These are phyloP conservation scores for Crithidia fasciculata DNA, from an alignment of 208 protist genomes.

Conservation along the genomic window DNA sequence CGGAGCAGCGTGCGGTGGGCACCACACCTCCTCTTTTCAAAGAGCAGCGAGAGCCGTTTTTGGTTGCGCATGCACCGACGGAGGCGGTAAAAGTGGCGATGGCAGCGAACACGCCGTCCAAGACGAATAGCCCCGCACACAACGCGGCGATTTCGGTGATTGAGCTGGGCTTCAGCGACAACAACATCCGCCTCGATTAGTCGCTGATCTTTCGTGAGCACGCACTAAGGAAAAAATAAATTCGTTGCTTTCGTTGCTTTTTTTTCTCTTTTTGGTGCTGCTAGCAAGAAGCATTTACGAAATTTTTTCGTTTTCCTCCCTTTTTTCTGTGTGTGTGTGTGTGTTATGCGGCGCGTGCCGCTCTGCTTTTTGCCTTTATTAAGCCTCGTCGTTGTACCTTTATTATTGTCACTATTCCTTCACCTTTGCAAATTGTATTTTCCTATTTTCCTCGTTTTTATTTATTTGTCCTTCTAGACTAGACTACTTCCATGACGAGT, in stretches of 20 bases:
- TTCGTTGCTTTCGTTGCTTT: neutral
- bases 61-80: neutral
- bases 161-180: conserved; percentile 22
- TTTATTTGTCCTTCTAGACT: neutral
- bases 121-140: neutral
- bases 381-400: too few relatives aligned
- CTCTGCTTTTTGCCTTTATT: too few relatives aligned
- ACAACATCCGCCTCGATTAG: conserved; percentile 2
- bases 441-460: neutral
- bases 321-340: neutral
- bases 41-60: neutral
- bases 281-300: too few relatives aligned
- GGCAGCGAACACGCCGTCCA: neutral
- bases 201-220: neutral
- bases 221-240: neutral
- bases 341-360: too few relatives aligned
- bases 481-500: neutral
- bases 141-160: conserved; percentile 21
- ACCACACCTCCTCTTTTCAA: neutral
- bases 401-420: too few relatives aligned
- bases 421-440: neutral
- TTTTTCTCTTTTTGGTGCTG: neutral
- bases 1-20: neutral
- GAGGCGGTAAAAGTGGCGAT: neutral
- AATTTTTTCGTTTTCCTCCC: conserved; percentile 2